phyloP scores from a whole-genome alignment of 495 filamentous ascomycete species.

The Cairneyella variabilis region DNA sequence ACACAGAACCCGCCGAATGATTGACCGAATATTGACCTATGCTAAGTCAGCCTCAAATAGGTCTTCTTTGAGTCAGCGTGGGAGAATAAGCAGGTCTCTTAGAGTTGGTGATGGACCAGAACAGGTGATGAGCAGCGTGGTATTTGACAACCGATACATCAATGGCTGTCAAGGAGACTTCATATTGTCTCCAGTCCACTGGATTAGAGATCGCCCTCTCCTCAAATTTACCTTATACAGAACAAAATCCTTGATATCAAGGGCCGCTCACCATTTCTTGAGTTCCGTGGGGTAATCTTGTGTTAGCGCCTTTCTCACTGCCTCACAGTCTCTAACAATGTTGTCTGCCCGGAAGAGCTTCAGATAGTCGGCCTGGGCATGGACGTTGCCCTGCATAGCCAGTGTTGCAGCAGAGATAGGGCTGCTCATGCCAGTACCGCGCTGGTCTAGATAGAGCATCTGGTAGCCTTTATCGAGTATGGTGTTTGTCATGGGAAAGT shows the following conservation, averaged over 20 bases:
- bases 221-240: too few relatives aligned
- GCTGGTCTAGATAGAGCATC: slow-evolving; percentile 80
- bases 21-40: slow-evolving; percentile 68
- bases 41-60: not conserved
- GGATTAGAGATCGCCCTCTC: too few relatives aligned
- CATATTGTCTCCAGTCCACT: too few relatives aligned
- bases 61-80: not conserved
- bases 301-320: slow-evolving; percentile 70
- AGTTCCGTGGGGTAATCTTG: slow-evolving; percentile 63
- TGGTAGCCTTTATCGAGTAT: slow-evolving; percentile 80
- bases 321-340: slow-evolving; percentile 85
- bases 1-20: slow-evolving; percentile 88
- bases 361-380: slow-evolving; percentile 71
- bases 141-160: too few relatives aligned
- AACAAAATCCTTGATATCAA: too few relatives aligned
- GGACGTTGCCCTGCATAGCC: slow-evolving; percentile 55
- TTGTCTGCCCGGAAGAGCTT: slow-evolving; percentile 86
- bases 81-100: too few relatives aligned
- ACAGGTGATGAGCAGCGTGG: too few relatives aligned
- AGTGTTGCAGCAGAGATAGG: slow-evolving; percentile 71
- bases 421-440: slow-evolving; percentile 81
- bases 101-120: too few relatives aligned
- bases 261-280: slow-evolving; percentile 67
- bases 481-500: slow-evolving; percentile 58
- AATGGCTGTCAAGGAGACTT: not conserved